These are phyloP conservation scores for Citrus australasica DNA, from an alignment of 345 rosid genomes.

Conservation along the genomic window DNA sequence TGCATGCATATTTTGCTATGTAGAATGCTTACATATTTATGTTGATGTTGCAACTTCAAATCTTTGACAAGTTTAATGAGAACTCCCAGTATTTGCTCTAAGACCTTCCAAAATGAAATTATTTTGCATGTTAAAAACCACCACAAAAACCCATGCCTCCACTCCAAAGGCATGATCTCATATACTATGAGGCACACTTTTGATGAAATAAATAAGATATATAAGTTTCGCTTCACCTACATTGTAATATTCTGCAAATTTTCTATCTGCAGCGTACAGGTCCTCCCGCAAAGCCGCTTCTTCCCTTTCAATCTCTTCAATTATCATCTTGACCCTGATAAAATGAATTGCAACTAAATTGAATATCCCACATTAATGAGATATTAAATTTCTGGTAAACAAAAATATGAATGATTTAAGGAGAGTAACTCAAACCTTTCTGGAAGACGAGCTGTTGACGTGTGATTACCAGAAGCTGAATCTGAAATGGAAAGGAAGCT, in stretches of 20 bases:
- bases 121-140: conserved; percentile 9
- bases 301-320: conserved; percentile 94
- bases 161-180: conserved; percentile 3
- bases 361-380: neutral
- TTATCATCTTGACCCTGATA: conserved; percentile 84
- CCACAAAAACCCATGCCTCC: neutral
- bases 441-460: conserved; percentile 79
- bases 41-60: conserved; percentile 92
- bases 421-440: conserved; percentile 63
- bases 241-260: conserved; percentile 90
- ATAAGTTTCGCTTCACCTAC: conserved; percentile 36
- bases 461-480: conserved; percentile 61
- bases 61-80: conserved; percentile 97
- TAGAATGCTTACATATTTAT: conserved; percentile 66
- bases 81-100: conserved; percentile 94
- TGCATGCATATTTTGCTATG: neutral
- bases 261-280: conserved; percentile 90
- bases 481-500: conserved; percentile 39
- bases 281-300: conserved; percentile 88
- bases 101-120: conserved; percentile 49
- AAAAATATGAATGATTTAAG: neutral
- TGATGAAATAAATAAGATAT: neutral
- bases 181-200: neutral
- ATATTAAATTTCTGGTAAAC: neutral
- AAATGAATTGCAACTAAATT: neutral